These are phyloP conservation scores for Aspergillus hancockii DNA, from an alignment of 495 filamentous ascomycete species.

Conservation along the genomic window DNA sequence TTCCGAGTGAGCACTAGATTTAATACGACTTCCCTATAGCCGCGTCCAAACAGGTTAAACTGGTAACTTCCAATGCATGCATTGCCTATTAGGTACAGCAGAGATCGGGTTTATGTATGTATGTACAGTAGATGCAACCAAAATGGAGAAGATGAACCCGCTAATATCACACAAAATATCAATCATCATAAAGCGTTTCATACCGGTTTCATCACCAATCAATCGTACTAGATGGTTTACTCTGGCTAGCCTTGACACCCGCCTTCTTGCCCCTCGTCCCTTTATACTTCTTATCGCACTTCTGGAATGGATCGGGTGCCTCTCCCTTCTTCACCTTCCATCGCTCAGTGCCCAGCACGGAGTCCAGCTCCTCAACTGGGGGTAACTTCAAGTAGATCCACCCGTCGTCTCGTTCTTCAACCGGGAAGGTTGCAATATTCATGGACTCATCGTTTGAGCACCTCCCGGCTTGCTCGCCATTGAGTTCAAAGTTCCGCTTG, in stretches of 20 bases:
- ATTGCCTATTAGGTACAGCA: neutral
- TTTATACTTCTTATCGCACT: constrained; percentile 66
- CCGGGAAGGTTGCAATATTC: constrained; percentile 84
- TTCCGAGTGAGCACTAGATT: neutral
- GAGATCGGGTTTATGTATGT: neutral
- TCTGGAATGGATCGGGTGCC: constrained; percentile 60
- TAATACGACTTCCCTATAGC: neutral
- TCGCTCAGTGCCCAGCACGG: constrained; percentile 73
- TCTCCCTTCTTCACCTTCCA: constrained; percentile 84
- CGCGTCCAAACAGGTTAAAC: neutral
- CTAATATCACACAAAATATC: neutral
- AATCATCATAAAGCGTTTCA: neutral
- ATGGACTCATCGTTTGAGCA: constrained; percentile 77
- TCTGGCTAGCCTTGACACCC: constrained; percentile 47
- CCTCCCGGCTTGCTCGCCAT: constrained; percentile 63
- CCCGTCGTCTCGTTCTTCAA: constrained; percentile 76
- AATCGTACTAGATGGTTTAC: constrained; percentile 52
- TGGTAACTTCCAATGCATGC: neutral
- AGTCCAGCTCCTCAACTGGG: constrained; percentile 82
- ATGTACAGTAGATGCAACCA: neutral
- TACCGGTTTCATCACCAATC: constrained; percentile 60
- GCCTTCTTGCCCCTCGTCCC: constrained; percentile 60
- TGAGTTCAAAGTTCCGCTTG: constrained; percentile 87
- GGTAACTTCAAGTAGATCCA: constrained; percentile 87
- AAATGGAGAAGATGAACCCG: neutral